These are phyloP conservation scores for Coemansia sp. DNA, from an alignment of 192 early-diverging fungal species.

Conservation along the genomic window DNA sequence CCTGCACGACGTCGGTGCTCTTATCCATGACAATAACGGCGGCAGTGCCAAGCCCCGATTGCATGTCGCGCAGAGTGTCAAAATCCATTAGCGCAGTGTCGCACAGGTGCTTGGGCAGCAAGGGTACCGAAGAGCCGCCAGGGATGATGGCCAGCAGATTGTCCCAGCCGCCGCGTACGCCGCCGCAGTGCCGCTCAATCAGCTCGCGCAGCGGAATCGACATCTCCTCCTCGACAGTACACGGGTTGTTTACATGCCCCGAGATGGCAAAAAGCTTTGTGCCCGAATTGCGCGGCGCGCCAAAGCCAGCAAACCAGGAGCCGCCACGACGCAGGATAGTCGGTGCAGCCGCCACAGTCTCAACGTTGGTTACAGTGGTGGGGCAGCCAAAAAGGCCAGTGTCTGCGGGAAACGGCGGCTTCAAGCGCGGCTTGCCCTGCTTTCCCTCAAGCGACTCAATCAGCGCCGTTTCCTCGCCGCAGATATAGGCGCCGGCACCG, in stretches of 20 bases:
- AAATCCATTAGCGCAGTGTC: constrained; percentile 98
- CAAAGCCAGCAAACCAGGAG: constrained; percentile 91
- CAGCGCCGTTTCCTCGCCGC: constrained; percentile 91
- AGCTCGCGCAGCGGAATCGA: constrained; percentile 91
- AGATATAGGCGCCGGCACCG: constrained; percentile 97
- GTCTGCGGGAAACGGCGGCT: constrained; percentile 99
- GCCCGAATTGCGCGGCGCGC: constrained; percentile 88
- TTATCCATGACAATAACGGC: constrained; percentile 99
- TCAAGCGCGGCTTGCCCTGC: constrained; percentile 97
- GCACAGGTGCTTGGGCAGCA: constrained; percentile 81
- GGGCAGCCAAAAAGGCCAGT: constrained; percentile 98
- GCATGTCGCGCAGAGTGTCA: constrained; percentile 91
- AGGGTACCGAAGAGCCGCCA: constrained; percentile 93
- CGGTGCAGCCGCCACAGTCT: constrained; percentile 97
- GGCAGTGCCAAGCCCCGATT: constrained; percentile 93
- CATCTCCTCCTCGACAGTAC: constrained; percentile 99
- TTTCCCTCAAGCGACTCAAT: constrained; percentile 94
- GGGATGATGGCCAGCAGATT: constrained; percentile 97
- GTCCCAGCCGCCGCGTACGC: constrained; percentile 98
- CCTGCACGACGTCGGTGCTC: constrained; percentile 89
- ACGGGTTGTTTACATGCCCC: constrained; percentile 97
- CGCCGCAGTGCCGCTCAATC: constrained; percentile 92
- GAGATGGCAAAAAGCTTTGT: constrained; percentile 98
- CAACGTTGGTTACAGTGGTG: constrained; percentile 99
- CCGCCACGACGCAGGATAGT: constrained; percentile 90